These are phyloP conservation scores for Pichia phayaonensis DNA, from an alignment of 805 yeast species.

Conservation along the genomic window DNA sequence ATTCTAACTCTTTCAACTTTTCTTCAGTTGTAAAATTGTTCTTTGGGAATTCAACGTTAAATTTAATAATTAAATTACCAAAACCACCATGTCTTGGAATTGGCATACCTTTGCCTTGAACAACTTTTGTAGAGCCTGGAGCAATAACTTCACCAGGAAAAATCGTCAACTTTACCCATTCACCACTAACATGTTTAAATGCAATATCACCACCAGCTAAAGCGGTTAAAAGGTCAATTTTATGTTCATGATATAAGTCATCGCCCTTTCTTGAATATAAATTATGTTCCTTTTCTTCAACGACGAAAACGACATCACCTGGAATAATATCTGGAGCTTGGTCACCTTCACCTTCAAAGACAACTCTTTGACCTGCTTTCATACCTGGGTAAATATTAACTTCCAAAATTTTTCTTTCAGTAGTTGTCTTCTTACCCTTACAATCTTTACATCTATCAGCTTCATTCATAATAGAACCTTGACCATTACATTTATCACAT, in stretches of 20 bases:
- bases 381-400: conserved; percentile 96
- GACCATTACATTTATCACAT: conserved; percentile 88
- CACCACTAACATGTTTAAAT: conserved; percentile 86
- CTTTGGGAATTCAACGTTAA: conserved; percentile 83
- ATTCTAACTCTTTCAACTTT: conserved; percentile 63
- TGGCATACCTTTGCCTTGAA: conserved; percentile 98
- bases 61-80: conserved; percentile 83
- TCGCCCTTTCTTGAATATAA: conserved; percentile 81
- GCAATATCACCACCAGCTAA: conserved; percentile 92
- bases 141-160: conserved; percentile 89
- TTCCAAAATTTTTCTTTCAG: conserved; percentile 87
- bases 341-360: conserved; percentile 94
- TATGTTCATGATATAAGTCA: conserved; percentile 77
- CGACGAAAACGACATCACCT: conserved; percentile 91
- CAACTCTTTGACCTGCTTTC: conserved; percentile 87
- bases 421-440: conserved; percentile 78
- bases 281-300: conserved; percentile 84
- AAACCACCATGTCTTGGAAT: conserved; percentile 76
- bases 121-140: conserved; percentile 74
- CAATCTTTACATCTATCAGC: conserved; percentile 85
- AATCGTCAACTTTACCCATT: conserved; percentile 73
- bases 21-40: conserved; percentile 68
- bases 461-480: conserved; percentile 81
- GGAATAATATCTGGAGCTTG: conserved; percentile 92
- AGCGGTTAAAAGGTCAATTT: conserved; percentile 88